These are phyloP conservation scores for Dianthus caryophyllus DNA, from an alignment of 148 eudicot species.

Conservation along the genomic window DNA sequence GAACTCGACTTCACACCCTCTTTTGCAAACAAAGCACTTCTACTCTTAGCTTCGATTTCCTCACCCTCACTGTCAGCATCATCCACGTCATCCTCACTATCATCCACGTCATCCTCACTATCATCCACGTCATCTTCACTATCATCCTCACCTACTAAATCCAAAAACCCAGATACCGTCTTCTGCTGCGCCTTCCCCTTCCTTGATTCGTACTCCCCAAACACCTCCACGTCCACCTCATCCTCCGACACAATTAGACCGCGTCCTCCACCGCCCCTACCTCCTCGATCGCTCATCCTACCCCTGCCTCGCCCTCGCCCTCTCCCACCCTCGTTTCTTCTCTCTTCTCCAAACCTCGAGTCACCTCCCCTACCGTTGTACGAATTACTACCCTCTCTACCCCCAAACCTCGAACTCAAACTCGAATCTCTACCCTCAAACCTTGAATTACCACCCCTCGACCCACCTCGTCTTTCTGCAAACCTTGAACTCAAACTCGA, in stretches of 20 bases:
- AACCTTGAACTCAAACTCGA: background rate
- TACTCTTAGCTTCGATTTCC: slow-evolving; percentile 36
- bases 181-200: slow-evolving; percentile 23
- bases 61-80: slow-evolving; percentile 30
- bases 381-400: slow-evolving; percentile 12
- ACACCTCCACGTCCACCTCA: slow-evolving; percentile 19
- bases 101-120: slow-evolving; percentile 5
- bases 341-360: background rate
- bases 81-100: background rate
- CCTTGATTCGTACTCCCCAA: background rate
- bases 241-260: slow-evolving; percentile 26
- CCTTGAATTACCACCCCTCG: background rate
- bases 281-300: background rate
- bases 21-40: slow-evolving; percentile 33
- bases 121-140: slow-evolving; percentile 51
- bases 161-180: slow-evolving; percentile 37
- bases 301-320: slow-evolving; percentile 3
- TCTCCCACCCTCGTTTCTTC: background rate
- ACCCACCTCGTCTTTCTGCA: background rate
- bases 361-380: too few species aligned
- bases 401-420: background rate
- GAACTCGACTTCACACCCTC: slow-evolving; percentile 22
- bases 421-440: background rate
- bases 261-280: slow-evolving; percentile 7
- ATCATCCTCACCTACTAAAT: slow-evolving; percentile 54